Evolutionary conservation across 768 basidiomycete genomes (phyloP), one percentile per base, ranked within the genome.

Genomic region (Lepiota venenata): DNA sequence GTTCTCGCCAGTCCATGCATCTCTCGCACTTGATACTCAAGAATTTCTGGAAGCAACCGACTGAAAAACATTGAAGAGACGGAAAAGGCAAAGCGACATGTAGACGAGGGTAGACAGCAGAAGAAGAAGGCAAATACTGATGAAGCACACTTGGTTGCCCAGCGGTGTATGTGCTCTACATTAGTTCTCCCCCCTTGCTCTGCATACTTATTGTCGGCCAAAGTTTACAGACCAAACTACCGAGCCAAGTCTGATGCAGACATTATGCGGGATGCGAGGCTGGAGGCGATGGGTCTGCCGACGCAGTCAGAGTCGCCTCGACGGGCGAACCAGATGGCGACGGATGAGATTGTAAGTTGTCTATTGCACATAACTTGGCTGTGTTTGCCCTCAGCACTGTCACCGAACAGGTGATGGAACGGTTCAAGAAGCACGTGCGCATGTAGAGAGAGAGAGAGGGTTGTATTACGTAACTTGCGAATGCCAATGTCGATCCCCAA

Each of bases 21-120:
- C 41, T 22, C n/a, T n/a, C 46, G 37, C 35, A 25, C 6, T 32
- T 40, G 44, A 50, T 39, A 18, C 47, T 53, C 21, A 55, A 45
- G 12, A 5, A 45, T 41, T 52, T 20, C 43, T 37, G 42, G 12
- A 43, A 98, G 95, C 59, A 78, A 87, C 15, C 87, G 95, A 15
- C 74, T 99, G 52, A 86, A 88, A 71, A 99, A 98, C 65, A 99
- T 99, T 51, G 94, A 97, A 65, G 93, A 94, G 47, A 99, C 96
- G 0, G 97, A 98, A 67, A 96, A 92, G 60, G 96, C 96, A 0
- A 98, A 98, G 69, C 81, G 93, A 0, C 76, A 81, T 10, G 89
- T 94, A 20, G 85, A 84, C 1, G 91, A 93, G 59, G 84, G 82
- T 55, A 80, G 82, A 20, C 79, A 84, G 46, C 82, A 85, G 11